Evolutionary conservation across 2,329 filamentous ascomycete species (phyloP), one percentile per base, ranked within the genome.

Genomic region (Trichoderma harzianum): DNA sequence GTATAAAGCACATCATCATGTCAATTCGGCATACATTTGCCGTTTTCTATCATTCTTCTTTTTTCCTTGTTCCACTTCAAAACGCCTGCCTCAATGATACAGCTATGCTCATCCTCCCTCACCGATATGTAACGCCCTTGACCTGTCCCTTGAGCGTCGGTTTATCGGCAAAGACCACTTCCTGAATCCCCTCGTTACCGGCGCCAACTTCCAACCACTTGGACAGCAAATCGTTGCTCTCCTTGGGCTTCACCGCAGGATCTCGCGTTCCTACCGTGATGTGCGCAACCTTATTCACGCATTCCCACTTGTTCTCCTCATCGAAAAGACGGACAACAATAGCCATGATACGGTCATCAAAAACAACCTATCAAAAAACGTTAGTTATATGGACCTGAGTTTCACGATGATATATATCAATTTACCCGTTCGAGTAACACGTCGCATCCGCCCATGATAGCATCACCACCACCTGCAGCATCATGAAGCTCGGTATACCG

Each of bases 261-360:
- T 90, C 88, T 11, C 90, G 89, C 0, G 96, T 99, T 24, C 96
- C 96, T 8, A 98, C 86, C 0, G 96, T 99, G 72, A 99, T 89
- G 79, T 99, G 96, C 12, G 95, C 90, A 36, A 97, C 86, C 16
- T 86, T 82, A 78, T 99, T 99, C 57, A 89, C 87, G 73, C 91
- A 95, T 70, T 90, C 85, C 89, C 91, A 93, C 61, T 83, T 83
- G 57, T 79, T 82, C 73, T 81, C 82, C 16, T 87, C 82, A 71
- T 90, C 88, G 7, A 88, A 82, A 3, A 97, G 84, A 11, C 95
- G 89, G 18, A 93, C 94, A 3, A 97, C 93, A 71, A 99, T 92
- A 7, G 94, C 91, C 96, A 99, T 98, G 78, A 98, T 85, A 6
- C 94, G 88, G 74, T 91, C 86, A 78, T 98, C 92, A 86, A 92